Evolutionary conservation across 495 filamentous ascomycete genomes (phyloP), one percentile per base, ranked within the genome.

Genomic region (Jackrogersella multiformis): DNA sequence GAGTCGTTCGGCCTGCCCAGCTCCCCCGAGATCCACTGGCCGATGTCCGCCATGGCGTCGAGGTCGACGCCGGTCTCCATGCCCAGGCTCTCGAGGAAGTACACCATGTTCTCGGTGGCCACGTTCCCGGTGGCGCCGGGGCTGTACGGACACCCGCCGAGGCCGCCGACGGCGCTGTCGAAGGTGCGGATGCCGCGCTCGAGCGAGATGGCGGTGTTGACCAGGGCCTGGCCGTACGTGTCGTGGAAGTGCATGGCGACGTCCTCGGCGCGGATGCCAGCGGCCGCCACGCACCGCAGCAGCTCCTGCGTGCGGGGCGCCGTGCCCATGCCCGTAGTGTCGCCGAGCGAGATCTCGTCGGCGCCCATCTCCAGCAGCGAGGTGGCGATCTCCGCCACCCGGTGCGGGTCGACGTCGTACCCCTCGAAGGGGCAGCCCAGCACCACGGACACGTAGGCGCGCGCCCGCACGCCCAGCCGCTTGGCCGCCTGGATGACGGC

Each of bases 291-390:
- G 16, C 91, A 87, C 55, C 83, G 80, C 58, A 96, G 77, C 38
- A 96, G 82, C 71, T 88, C 85, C 69, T 85, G 81, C 0, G 91
- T 95, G 20, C 89, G 83, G 0, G 93, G 92, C 18, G 89, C 92
- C 0, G 95, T 98, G 5, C 96, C 95, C 91, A 97, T 97, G 6
- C 95, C 95, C 1, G 95, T 98, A 0, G 95, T 99, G 71, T 99
- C 95, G 0, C 92, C 95, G 4, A 99, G 86, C 6, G 90, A 90
- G 38, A 99, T 94, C 78, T 97, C 93, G 71, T 97, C 93, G 2
- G 91, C 94, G 16, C 95, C 95, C 92, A 97, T 97, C 73, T 97
- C 93, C 6, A 99, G 85, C 28, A 97, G 78, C 15, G 83, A 84
- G 0, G 90, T 88, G 0, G 94, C 92, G 6, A 98, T 91, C 42